Base-by-base conservation (phyloP, 2,329 filamentous ascomycete species). In the Fusarium tanahbumbuense region DNA sequence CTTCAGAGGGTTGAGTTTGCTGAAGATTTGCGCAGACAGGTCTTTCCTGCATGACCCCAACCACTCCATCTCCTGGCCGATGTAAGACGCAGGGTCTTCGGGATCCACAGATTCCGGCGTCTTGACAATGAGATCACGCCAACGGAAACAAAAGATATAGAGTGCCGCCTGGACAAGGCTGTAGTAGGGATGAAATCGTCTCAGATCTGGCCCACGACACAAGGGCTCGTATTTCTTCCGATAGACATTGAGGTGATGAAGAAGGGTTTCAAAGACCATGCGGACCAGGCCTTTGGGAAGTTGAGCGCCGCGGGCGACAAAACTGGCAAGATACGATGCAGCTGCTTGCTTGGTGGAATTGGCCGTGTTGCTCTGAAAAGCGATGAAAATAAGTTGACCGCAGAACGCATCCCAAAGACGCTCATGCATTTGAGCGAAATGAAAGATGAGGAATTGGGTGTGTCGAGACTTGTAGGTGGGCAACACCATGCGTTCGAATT, bases 121-220 rank as follows among this genome's bases (percentile, higher is more conserved):
- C 3, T 87, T 86, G 22, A 88, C 84, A 59, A 93, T 91, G 48
- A 99, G 85, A 76, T 98, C 95, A 66, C 93, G 91, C 96, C 96
- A 99, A 58, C 96, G 91, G 84, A 99, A 99, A 83, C 96, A 99
- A 77, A 97, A 98, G 63, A 97, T 95, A 82, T 98, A 98, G 25
- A 98, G 87, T 5, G 97, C 85, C 2, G 94, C 94, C 79, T 98
- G 94, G n/a, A 92, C 89, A 49, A 94, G 89, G 20, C 92, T 90
- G 79, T 98, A 98, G 81, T 97, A 97, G 16, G 92, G 89, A 49
- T 90, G 89, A 77, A 95, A 97, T 48, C 92, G 90, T 67, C 91
- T 90, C 60, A 97, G 87, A 78, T 99, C 94, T 0, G 96, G 96
- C 5, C 93, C 94, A 18, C 89, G 90, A 78, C 94, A 97, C 30